These are phyloP conservation scores for Silene uniflora DNA, from an alignment of 148 eudicot genomes.

Conservation along the genomic window DNA sequence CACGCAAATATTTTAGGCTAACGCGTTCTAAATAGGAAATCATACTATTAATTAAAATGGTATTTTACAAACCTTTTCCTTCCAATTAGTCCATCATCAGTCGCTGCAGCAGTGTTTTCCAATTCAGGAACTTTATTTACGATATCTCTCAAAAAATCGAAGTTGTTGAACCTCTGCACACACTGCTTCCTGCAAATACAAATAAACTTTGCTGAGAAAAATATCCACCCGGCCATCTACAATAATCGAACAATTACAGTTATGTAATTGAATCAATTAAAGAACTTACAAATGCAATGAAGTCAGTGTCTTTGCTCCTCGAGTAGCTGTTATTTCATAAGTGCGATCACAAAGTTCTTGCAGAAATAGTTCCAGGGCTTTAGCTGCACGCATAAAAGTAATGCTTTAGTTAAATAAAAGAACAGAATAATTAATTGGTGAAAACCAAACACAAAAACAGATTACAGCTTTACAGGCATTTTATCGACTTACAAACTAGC, in stretches of 20 bases:
- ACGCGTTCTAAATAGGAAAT: too few relatives aligned
- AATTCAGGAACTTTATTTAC: slow-evolving; percentile 46
- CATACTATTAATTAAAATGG: too few relatives aligned
- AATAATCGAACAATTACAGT: too few relatives aligned
- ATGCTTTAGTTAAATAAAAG: slow-evolving; percentile 5
- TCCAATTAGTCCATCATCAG: slow-evolving; percentile 30
- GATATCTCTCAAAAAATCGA: slow-evolving; percentile 43
- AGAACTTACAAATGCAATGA: slow-evolving; percentile 34
- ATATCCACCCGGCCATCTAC: too few relatives aligned
- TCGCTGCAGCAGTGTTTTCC: slow-evolving; percentile 30
- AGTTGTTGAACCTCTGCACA: slow-evolving; percentile 43
- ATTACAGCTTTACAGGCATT: too few relatives aligned
- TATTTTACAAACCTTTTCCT: slow-evolving; percentile 37
- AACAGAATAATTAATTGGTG: too few relatives aligned
- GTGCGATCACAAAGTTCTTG: slow-evolving; percentile 40
- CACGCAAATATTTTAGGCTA: not conserved
- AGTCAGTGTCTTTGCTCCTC: slow-evolving; percentile 38
- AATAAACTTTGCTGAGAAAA: too few relatives aligned
- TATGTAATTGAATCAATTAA: too few relatives aligned
- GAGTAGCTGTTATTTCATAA: slow-evolving; percentile 32
- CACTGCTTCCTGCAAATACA: slow-evolving; percentile 41
- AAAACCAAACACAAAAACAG: too few relatives aligned
- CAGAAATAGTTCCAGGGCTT: slow-evolving; percentile 45
- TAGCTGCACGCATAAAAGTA: slow-evolving; percentile 25
- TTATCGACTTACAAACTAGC: slow-evolving; percentile 27